A percentile compares a stretch with the other conserved stretches of the same genome.
These are phyloP conservation scores for Xylona heveae DNA, from an alignment of 495 filamentous ascomycete genomes.

Conservation along the genomic window DNA sequence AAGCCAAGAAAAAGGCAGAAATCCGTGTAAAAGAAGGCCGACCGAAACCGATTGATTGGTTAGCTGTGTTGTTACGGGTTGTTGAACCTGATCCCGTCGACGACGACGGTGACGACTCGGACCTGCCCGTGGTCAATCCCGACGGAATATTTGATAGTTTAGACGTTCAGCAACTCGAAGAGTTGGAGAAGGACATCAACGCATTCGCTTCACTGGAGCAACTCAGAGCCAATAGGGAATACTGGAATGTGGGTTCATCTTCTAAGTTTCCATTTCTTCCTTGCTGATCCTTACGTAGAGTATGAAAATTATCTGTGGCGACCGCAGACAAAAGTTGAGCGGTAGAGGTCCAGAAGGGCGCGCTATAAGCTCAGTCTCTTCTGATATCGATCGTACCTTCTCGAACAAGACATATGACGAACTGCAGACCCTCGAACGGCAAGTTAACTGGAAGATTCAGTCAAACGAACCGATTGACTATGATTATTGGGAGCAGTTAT, in stretches of 20 bases:
- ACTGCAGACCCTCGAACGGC: constrained; percentile 59
- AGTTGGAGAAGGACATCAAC: constrained; percentile 71
- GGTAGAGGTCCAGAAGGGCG: constrained; percentile 41
- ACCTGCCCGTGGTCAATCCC: constrained; percentile 64
- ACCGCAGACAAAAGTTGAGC: constrained; percentile 45
- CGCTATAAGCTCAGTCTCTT: constrained; percentile 57
- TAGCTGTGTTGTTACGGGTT: constrained; percentile 74
- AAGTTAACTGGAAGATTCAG: constrained; percentile 63
- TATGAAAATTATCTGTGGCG: constrained; percentile 64
- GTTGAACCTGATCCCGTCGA: constrained; percentile 66
- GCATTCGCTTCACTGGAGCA: constrained; percentile 67
- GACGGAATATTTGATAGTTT: constrained; percentile 64
- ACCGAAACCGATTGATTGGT: constrained; percentile 86
- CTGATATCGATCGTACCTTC: constrained; percentile 73
- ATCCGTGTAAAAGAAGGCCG: constrained; percentile 88
- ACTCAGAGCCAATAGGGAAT: constrained; percentile 56
- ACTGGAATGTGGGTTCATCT: constrained; percentile 44
- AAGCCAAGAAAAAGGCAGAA: constrained; percentile 94
- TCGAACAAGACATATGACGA: constrained; percentile 75
- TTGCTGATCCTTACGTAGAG: constrained; percentile 27
- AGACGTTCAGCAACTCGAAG: constrained; percentile 42
- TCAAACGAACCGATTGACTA: constrained; percentile 86
- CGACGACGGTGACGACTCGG: constrained; percentile 58
- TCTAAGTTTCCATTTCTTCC: background rate
- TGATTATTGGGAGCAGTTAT: constrained; percentile 91